Base-by-base conservation (phyloP, 164 flowering plant genomes). In the Vitis amurensis region DNA sequence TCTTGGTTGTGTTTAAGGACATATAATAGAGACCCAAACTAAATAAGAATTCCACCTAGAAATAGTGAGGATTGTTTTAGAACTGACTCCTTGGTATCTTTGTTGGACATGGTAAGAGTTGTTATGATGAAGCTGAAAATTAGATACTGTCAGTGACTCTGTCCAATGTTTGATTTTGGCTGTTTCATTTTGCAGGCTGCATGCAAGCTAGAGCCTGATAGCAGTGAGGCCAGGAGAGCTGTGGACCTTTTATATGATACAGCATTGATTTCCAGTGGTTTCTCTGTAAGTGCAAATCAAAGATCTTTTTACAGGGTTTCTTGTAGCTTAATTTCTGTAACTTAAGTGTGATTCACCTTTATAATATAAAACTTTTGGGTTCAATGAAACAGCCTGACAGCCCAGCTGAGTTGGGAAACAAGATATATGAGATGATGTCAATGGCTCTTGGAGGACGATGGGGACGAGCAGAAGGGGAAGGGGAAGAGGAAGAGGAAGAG, bases 391-490 rank as follows among this genome's bases (percentile, higher is more conserved):
- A 93, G 98, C 99, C 97, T 55, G 99, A 95, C 64, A 93, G 93
- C 74, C 99, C 99, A 19, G 90, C 97, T n/a, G 97, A 95, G 71
- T 70, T 95, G 77, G 97, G 98, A 23, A 80, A 75, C 82, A 95
- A 91, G 80, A 95, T 95, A 27, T 93, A 95, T 44, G 97, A 91
- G 84, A 95, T 93, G 98, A 95, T 95, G 97, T 86, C 91, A 0
- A 85, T 95, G 78, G 98, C 97, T 57, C 82, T 95, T 12, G 96
- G 93, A 50, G 98, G 98, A n/a, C 82, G 87, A 77, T 93, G 99
- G 99, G 99, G 98, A 0, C 78, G 97, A 81, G 53, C 75, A 37
- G 94, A 91, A 51, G 82, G 79, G 10, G 84, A 78, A 11, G 89
- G 68, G 44, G 81, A 63, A 1, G 88, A 75, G 63, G 27, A 23